These are phyloP conservation scores for Coemansia sp. DNA, from an alignment of 192 early-diverging fungal species.

Conservation along the genomic window DNA sequence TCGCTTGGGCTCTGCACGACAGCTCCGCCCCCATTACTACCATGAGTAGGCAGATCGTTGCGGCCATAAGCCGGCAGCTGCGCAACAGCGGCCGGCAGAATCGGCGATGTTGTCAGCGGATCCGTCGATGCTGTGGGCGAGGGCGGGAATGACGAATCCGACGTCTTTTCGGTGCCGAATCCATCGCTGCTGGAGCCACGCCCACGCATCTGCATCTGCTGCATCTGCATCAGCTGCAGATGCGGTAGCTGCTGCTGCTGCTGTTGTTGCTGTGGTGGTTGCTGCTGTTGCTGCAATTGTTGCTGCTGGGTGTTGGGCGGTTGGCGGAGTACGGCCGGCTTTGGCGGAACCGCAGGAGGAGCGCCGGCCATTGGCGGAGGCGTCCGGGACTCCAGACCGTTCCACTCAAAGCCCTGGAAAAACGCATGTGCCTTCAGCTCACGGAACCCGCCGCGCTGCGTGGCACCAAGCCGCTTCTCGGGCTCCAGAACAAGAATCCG, in stretches of 20 bases:
- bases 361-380: conserved; percentile 41
- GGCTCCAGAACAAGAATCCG: conserved; percentile 71
- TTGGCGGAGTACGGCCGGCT: conserved; percentile 43
- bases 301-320: not conserved
- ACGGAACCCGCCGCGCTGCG: conserved; percentile 55
- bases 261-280: too few relatives aligned
- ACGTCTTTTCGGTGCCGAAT: conserved; percentile 40
- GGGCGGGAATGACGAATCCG: conserved; percentile 43
- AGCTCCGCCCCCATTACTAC: conserved; percentile 10
- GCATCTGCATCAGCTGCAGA: not conserved
- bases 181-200: conserved; percentile 50
- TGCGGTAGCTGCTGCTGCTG: too few relatives aligned
- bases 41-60: not conserved
- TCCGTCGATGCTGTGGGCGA: conserved; percentile 35
- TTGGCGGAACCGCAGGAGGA: conserved; percentile 48
- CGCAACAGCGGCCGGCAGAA: not conserved
- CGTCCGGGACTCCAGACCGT: conserved; percentile 36
- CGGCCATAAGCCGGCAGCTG: not conserved
- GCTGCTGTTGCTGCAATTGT: conserved; percentile 1
- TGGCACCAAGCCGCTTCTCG: conserved; percentile 62
- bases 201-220: not conserved
- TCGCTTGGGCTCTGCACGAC: conserved; percentile 26
- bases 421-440: conserved; percentile 78
- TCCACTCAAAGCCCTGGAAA: conserved; percentile 81
- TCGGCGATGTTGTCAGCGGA: conserved; percentile 21